Evolutionary conservation across 2,329 filamentous ascomycete species (phyloP), one percentile per base, ranked within the genome.

Genomic region (Fusarium odoratissimum): DNA sequence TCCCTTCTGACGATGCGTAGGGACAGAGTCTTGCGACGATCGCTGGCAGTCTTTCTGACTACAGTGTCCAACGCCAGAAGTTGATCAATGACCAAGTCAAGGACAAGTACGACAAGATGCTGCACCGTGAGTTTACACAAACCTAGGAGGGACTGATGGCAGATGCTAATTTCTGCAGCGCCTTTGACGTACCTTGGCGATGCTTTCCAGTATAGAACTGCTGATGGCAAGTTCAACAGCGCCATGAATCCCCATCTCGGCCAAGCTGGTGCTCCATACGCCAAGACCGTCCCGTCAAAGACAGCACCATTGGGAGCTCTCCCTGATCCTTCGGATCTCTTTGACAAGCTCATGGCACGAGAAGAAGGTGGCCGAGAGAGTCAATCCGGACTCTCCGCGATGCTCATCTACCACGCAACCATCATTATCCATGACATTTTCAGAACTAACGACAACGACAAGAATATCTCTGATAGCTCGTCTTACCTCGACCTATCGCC

Each of bases 401-500:
- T 85, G 71, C 77, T 87, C 13, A 84, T 87, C 64, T 86, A 85
- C 41, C 82, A 86, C 23, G 86, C 86, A 1, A 85, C 85, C 6
- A 84, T 88, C 56, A 86, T 88, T 63, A 88, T 87, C 28, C 86
- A 88, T 62, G 86, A 86, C 72, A 81, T 86, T 40, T 86, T 86
- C 72, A 79, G 82, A 42, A 78, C 78, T 44, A 68, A 82, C 72
- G 75, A 81, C 74, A 67, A 75, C 58, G 35, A 80, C 25, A 72
- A 69, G n/a, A 77, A 75, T 4, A 73, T 77, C 19, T 78, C 76
- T 4, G 70, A 83, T 23, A 83, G 77, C 0, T 86, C 84, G 0
- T 87, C 85, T 0, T 87, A 86, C 63, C 78, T 86, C 13, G 85
- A 87, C 60, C 75, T 87, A 1, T 79, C 83, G 0, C 84, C 84